These are phyloP conservation scores for Marsdenia floribunda DNA, from an alignment of 257 asterid species.

Conservation along the genomic window DNA sequence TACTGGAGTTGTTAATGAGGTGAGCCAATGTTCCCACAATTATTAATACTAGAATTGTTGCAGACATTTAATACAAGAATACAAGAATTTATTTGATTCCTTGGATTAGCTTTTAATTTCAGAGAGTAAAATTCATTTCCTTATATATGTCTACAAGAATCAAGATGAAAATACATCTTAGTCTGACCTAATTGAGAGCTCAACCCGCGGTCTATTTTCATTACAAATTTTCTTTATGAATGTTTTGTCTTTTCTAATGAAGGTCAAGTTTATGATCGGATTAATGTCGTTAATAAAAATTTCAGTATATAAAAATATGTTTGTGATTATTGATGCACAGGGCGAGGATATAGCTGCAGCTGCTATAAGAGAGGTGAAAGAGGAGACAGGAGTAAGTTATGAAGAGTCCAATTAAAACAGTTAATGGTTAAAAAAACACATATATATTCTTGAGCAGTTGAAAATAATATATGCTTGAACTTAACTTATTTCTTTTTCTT, in stretches of 20 bases:
- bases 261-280: no score
- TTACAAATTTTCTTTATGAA: no score
- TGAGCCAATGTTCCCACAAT: neutral
- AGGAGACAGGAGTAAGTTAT: slow-evolving; percentile 82
- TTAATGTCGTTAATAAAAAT: neutral
- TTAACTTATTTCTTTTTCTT: neutral
- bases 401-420: slow-evolving; percentile 1
- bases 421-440: neutral
- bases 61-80: no score
- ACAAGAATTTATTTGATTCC: no score
- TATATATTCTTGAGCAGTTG: neutral
- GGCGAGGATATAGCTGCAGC: slow-evolving; percentile 86
- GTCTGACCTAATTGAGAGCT: no score
- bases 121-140: no score
- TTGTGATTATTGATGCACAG: slow-evolving; percentile 23
- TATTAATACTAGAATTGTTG: neutral
- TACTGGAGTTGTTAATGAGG: slow-evolving; percentile 20
- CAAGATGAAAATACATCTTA: no score
- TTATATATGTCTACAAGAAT: no score
- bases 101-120: no score
- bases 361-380: slow-evolving; percentile 88
- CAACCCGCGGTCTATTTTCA: no score
- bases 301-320: neutral
- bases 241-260: no score
- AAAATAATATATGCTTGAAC: neutral